phyloP scores from a whole-genome alignment of 208 protist species.

The Leishmania mexicana region DNA sequence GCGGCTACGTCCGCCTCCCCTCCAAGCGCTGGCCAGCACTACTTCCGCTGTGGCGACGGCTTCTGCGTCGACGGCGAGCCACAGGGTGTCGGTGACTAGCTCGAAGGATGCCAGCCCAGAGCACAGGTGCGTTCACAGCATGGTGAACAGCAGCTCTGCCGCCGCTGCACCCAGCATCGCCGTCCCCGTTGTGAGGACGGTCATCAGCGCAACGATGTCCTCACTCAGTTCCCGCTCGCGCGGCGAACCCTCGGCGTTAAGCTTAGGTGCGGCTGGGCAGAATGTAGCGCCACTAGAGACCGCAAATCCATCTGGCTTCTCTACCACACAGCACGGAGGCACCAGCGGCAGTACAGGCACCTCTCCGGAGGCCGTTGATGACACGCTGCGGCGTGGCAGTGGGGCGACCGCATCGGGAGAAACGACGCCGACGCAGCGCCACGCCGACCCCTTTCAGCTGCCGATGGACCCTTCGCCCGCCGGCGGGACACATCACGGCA shows the following conservation, averaged over 20 bases:
- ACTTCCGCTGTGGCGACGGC: background rate
- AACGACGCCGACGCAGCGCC: background rate
- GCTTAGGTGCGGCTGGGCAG: background rate
- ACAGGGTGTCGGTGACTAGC: background rate
- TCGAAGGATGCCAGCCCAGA: background rate
- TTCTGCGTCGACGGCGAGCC: background rate
- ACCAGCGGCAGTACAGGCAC: too few species aligned
- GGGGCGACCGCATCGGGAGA: background rate
- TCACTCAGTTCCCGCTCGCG: background rate
- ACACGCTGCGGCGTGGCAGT: background rate
- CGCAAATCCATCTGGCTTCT: background rate
- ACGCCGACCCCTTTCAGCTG: background rate
- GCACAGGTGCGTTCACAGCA: background rate
- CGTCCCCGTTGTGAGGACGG: background rate
- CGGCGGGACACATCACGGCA: background rate
- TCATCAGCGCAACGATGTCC: background rate
- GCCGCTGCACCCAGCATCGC: background rate
- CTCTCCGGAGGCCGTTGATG: background rate
- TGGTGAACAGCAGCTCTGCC: slow-evolving; percentile 1
- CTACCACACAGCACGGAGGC: background rate
- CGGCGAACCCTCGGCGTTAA: background rate
- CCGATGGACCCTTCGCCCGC: background rate
- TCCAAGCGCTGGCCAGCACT: background rate
- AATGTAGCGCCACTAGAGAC: background rate
- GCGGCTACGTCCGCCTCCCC: slow-evolving; percentile 1